Base-by-base conservation (phyloP, 208 protist species). In the Porcisia deanei region DNA sequence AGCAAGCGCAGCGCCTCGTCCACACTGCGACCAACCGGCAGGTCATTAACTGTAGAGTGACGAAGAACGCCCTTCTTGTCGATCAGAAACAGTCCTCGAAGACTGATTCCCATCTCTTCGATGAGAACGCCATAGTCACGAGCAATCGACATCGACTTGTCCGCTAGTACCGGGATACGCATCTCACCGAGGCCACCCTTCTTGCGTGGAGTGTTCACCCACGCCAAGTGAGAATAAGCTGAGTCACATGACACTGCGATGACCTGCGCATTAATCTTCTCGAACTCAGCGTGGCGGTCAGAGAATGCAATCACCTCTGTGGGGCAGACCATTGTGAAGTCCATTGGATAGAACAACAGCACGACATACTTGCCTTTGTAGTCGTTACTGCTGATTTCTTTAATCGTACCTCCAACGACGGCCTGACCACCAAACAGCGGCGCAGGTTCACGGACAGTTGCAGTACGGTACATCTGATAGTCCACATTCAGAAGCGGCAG, bases 311-410 rank as follows among this genome's bases (percentile, higher is more conserved):
- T 97, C 71, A 99, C 97, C 88, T 99, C 98, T 25, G 98, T 99
- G 49, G 98, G 98, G 88, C 98, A 99, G 3, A 99, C 98, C 87
- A 99, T 99, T 0, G 98, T 99, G 85, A 99, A 99, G 80, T 99
- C 98, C 78, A 99, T 90, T 34, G 98, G 98, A 77, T 99, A 99
- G 85, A 99, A 99, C 72, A 99, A 91, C 7, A 99, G 87, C 64
- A 99, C 94, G 22, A 99, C 57, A 68, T 98, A 99, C 83, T 98
- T 98, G 59, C 96, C 97, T 70, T 88, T 90, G 92, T 95, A 98
- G 77, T 99, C 94, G 41, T 83, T 86, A 22, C 93, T 90, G 73
- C 80, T 96, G 82, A 99, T 89, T 47, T 93, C 88, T 86, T 97
- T 96, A 71, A 99, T 98, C 45, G 97, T 91, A 59, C 97, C 97